Base-by-base conservation (phyloP, 2,329 filamentous ascomycete genomes). In the Penicillium sp. region DNA sequence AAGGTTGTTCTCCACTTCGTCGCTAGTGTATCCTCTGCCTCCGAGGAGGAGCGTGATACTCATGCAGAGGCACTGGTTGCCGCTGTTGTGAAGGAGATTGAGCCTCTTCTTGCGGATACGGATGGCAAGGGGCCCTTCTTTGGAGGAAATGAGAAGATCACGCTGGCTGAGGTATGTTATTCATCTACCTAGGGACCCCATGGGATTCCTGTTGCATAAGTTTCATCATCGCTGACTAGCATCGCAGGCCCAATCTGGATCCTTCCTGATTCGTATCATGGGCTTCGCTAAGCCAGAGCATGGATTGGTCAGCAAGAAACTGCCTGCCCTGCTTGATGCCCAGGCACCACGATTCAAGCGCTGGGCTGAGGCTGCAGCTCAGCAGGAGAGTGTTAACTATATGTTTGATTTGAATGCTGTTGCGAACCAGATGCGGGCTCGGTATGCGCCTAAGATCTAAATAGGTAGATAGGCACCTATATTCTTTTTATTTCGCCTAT, bases 81-180 rank as follows among this genome's bases (percentile, higher is more conserved):
- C 1, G 77, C 77, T 1, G 73, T 89, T 1, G 77, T 79, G 51
- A 90, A 88, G 75, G 89, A 93, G 65, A 75, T 94, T 53, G 90
- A 92, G 73, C 89, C 89, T 1, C 73, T 90, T 35, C 75, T 95
- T 25, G 67, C 65, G 2, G 76, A 79, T 51, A 80, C 80, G 0
- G 75, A 69, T 2, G 62, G 66, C 45, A 62, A 69, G 40, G 71
- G 71, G 0, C 86, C 86, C 0, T 89, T 85, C 70, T 89, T 88
- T 68, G 84, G 82, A 2, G 87, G 86, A 0, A 84, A 81, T 49
- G 76, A 82, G 20, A 84, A 76, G 67, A 68, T 92, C 40, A 93
- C 89, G 0, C 73, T 92, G 33, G 90, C 86, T 11, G 90, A 94
- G 82, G 89, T 89, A 73, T 57, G 75, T 68, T n/a, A 23, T 4